Percentiles rank a stretch among this genome's conserved stretches.
Evolutionary conservation across 2,329 filamentous ascomycete species (phyloP).

Genomic region (Pleoardoris graminearum): DNA sequence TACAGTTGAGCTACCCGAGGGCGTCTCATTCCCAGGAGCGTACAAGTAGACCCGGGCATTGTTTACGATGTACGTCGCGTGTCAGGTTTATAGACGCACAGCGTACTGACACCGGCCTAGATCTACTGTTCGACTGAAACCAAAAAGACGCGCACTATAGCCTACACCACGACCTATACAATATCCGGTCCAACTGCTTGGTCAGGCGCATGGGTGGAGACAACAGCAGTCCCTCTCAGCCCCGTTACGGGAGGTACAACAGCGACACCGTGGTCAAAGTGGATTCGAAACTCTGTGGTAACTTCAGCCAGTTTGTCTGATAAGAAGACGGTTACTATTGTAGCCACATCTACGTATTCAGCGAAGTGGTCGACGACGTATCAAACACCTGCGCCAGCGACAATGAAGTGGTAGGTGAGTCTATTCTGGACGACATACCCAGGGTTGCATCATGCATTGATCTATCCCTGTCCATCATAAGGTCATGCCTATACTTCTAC

Average conservation of each 20-base stretch:
- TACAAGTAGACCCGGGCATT: conserved; percentile 44
- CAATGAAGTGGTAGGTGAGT: conserved; percentile 18
- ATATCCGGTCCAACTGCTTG: conserved; percentile 49
- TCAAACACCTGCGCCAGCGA: conserved; percentile 21
- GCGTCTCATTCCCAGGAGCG: conserved; percentile 52
- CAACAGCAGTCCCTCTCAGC: conserved; percentile 36
- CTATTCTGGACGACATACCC: no score
- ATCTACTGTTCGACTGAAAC: conserved; percentile 45
- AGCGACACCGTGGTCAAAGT: conserved; percentile 32
- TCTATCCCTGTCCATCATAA: no score
- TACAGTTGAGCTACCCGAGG: conserved; percentile 32
- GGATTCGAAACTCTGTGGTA: conserved; percentile 30
- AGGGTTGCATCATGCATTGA: no score
- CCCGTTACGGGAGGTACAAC: conserved; percentile 34
- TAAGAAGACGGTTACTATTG: conserved; percentile 26
- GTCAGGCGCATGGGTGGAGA: conserved; percentile 38
- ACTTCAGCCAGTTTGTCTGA: conserved; percentile 30
- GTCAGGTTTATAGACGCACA: no score
- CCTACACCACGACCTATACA: conserved; percentile 40
- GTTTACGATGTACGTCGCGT: conserved; percentile 43
- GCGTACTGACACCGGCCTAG: conserved; percentile 15
- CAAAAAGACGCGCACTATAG: conserved; percentile 26
- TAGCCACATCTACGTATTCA: conserved; percentile 26
- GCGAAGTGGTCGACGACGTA: conserved; percentile 27
- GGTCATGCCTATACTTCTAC: no score